Base-by-base conservation (phyloP, 2,329 filamentous ascomycete species). In the Cryphonectria nitschkei region DNA sequence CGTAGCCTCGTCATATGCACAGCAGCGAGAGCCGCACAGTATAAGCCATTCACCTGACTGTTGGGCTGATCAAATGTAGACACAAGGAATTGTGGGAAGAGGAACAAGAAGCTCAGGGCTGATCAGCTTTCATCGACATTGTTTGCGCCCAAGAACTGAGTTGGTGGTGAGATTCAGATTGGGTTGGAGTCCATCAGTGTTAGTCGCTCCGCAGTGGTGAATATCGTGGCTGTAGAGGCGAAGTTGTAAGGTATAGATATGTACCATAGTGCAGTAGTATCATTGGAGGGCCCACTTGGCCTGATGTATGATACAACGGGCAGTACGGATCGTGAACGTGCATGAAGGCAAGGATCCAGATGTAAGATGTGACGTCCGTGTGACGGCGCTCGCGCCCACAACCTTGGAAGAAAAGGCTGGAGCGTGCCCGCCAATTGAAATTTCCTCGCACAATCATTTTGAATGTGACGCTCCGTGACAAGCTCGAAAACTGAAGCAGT, bases 1-100 rank as follows among this genome's bases (percentile, higher is more conserved):
- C 41, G 34, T 26, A n/a, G 43, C 52, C 63, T 65, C 63, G 34
- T 52, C 63, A 32, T 65, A 65, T 14, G 46, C 43, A 7, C 41
- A 32, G 37, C 29, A 32, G 16, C 41, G 5, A 22, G 22, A 50
- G 2, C 46, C 46, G 46, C 63, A 32, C 41, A n/a, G 32, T 7
- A 19, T 39, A n/a, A 43, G 63, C 63, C 63, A 65, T 65, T 19
- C 14, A 41, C 19, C 46, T 50, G 6, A 22, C 14, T 52, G 43
- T 32, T 65, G 39, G 32, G 19, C 7, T 39, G 26, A 16, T 52
- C 19, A 19, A 39, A 34, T 34, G 11, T 34, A 5, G 16, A 61
- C 29, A 16, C n/a, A 58, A 29, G 26, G 16, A 13, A 32, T 26
- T 26, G n/a, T 26, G 50, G 9, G 4, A 58, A 19, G 54, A 14